Conservation (phyloP, 2,329 filamentous ascomycete species). For the Juglanconis juglandina region DNA sequence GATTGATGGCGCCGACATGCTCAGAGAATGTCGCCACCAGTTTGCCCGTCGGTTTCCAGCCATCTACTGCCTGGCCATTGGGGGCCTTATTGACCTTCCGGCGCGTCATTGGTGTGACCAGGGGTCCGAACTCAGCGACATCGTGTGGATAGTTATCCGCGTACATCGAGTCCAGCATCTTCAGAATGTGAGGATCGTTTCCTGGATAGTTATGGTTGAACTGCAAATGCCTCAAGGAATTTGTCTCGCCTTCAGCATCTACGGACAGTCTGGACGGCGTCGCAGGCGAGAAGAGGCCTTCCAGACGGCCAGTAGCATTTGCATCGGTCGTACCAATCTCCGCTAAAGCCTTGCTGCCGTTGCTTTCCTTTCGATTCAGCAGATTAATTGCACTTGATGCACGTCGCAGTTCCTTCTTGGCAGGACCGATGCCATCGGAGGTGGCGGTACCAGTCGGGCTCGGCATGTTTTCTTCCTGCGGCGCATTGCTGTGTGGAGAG, state of each 20-base stretch:
- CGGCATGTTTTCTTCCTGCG: constrained; percentile 18
- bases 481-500: constrained; percentile 20
- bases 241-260: constrained; percentile 25
- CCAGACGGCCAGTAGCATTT: constrained; percentile 59
- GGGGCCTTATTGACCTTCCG: constrained; percentile 48
- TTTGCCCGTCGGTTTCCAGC: constrained; percentile 80
- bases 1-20: constrained; percentile 77
- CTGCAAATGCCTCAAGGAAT: constrained; percentile 45
- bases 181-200: constrained; percentile 65
- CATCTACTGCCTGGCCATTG: constrained; percentile 45
- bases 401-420: constrained; percentile 48
- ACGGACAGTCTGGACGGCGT: constrained; percentile 31
- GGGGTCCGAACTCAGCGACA: constrained; percentile 70
- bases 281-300: constrained; percentile 49
- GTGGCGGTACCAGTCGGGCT: not conserved
- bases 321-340: constrained; percentile 58
- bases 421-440: constrained; percentile 25
- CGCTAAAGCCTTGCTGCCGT: constrained; percentile 46
- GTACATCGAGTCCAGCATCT: constrained; percentile 82
- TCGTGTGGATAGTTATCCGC: constrained; percentile 66
- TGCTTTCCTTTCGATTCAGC: constrained; percentile 56
- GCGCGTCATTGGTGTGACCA: constrained; percentile 66
- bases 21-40: constrained; percentile 87
- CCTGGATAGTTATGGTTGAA: constrained; percentile 82
- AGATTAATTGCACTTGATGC: constrained; percentile 59